Evolutionary conservation across 2,329 filamentous ascomycete genomes (phyloP).

Genomic region (Ilyonectria sp.): DNA sequence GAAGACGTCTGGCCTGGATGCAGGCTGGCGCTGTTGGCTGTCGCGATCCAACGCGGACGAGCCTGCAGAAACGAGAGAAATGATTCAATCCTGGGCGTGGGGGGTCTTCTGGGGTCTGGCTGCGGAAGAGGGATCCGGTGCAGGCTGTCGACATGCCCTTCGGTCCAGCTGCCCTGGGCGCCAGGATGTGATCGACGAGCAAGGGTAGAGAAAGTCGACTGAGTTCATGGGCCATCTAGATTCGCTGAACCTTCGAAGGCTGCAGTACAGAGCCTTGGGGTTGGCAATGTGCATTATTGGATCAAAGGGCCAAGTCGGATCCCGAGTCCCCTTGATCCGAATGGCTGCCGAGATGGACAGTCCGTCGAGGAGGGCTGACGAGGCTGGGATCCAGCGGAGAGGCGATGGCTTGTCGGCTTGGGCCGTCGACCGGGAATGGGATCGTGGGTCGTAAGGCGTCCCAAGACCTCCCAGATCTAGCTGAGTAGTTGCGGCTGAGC

Average conservation of each 20-base stretch:
- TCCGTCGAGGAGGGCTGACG: slow-evolving; percentile 4
- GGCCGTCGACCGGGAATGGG: not conserved
- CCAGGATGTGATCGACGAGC: slow-evolving; percentile 29
- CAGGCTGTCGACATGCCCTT: slow-evolving; percentile 23
- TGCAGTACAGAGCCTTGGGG: slow-evolving; percentile 5
- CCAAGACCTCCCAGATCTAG: not conserved
- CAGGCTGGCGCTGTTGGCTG: slow-evolving; percentile 1
- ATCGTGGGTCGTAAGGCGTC: not conserved
- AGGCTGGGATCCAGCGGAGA: not conserved
- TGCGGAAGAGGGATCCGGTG: slow-evolving; percentile 29
- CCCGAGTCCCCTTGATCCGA: slow-evolving; percentile 1
- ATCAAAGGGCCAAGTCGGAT: not conserved
- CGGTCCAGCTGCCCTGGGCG: slow-evolving; percentile 15
- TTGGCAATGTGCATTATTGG: not conserved
- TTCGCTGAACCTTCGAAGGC: slow-evolving; percentile 10
- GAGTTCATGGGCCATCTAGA: slow-evolving; percentile 21
- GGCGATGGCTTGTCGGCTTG: not conserved
- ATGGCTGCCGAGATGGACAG: slow-evolving; percentile 10
- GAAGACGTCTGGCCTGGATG: slow-evolving; percentile 2
- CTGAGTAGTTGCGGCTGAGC: not conserved
- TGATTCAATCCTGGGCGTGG: slow-evolving; percentile 21
- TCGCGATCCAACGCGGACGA: slow-evolving; percentile 1
- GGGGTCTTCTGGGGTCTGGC: slow-evolving; percentile 28
- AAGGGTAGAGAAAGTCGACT: slow-evolving; percentile 11
- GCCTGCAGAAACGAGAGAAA: slow-evolving; percentile 10